A percentile compares a stretch with the other conserved stretches of the same genome.
phyloP scores from a whole-genome alignment of 495 filamentous ascomycete genomes.

The Bryoglossum gracile region DNA sequence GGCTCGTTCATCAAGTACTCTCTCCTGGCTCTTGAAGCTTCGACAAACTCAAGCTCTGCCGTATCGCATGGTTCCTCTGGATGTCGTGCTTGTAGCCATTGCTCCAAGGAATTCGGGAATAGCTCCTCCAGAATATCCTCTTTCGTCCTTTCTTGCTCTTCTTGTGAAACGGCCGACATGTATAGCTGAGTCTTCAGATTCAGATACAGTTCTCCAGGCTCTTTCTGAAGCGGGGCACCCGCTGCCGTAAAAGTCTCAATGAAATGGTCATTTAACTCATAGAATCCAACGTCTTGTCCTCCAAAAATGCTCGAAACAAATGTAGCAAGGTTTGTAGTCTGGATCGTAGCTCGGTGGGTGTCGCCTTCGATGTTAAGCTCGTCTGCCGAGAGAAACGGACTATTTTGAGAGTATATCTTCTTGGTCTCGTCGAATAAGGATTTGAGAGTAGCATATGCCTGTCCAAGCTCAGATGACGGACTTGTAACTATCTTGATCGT shows the following conservation, averaged over 20 bases:
- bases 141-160: slow-evolving; percentile 53
- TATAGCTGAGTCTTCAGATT: slow-evolving; percentile 84
- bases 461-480: slow-evolving; percentile 65
- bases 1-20: slow-evolving; percentile 59
- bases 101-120: slow-evolving; percentile 65
- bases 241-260: slow-evolving; percentile 77
- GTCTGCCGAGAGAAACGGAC: slow-evolving; percentile 62
- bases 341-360: slow-evolving; percentile 65
- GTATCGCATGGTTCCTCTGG: slow-evolving; percentile 56
- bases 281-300: slow-evolving; percentile 72
- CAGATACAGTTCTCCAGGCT: slow-evolving; percentile 64
- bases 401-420: slow-evolving; percentile 62
- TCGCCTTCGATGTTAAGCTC: slow-evolving; percentile 64
- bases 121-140: slow-evolving; percentile 65
- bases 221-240: slow-evolving; percentile 62
- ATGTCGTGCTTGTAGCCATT: slow-evolving; percentile 54
- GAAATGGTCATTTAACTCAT: slow-evolving; percentile 78
- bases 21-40: slow-evolving; percentile 53
- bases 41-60: slow-evolving; percentile 69
- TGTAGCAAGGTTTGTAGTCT: slow-evolving; percentile 81
- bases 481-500: slow-evolving; percentile 68
- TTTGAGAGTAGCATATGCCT: slow-evolving; percentile 74
- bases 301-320: slow-evolving; percentile 79
- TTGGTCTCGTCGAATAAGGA: slow-evolving; percentile 77
- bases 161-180: slow-evolving; percentile 56